These are phyloP conservation scores for Chytridiales sp. DNA, from an alignment of 371 early-diverging fungal genomes.

Conservation along the genomic window DNA sequence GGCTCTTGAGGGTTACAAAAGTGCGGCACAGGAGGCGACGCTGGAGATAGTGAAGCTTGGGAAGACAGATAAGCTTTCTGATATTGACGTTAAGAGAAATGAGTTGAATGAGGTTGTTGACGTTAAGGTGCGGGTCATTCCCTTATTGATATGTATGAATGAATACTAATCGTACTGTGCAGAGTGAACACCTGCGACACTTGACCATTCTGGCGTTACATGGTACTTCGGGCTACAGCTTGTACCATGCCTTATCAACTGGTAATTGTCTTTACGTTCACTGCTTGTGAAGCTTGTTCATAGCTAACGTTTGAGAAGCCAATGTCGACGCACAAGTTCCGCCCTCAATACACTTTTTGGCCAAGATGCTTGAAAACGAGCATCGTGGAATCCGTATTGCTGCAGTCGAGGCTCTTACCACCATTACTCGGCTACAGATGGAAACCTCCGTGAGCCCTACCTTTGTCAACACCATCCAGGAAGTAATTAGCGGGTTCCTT, in stretches of 20 bases:
- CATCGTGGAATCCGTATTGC: constrained; percentile 49
- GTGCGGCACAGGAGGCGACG: constrained; percentile 50
- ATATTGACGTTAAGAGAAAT: constrained; percentile 38
- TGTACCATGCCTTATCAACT: constrained; percentile 37
- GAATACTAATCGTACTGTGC: not conserved
- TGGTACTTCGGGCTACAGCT: constrained; percentile 40
- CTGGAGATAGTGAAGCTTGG: constrained; percentile 54
- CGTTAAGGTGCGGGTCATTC: constrained; percentile 31
- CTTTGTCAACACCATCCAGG: constrained; percentile 29
- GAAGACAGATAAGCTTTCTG: constrained; percentile 44
- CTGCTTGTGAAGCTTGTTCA: not conserved
- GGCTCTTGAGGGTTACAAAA: constrained; percentile 38
- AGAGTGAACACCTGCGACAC: constrained; percentile 47
- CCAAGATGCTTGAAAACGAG: constrained; percentile 46
- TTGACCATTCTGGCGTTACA: constrained; percentile 46
- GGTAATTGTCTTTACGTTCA: constrained; percentile 22
- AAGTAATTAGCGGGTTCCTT: constrained; percentile 24
- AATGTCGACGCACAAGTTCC: constrained; percentile 10
- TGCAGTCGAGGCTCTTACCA: constrained; percentile 41
- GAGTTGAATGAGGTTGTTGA: constrained; percentile 49
- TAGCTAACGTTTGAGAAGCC: not conserved
- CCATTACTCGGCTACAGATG: constrained; percentile 35
- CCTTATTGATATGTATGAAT: not conserved
- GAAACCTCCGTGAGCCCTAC: constrained; percentile 17
- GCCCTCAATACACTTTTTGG: constrained; percentile 37